phyloP scores from a whole-genome alignment of 176 grass and related monocot genomes.

The Aegilops bicornis region DNA sequence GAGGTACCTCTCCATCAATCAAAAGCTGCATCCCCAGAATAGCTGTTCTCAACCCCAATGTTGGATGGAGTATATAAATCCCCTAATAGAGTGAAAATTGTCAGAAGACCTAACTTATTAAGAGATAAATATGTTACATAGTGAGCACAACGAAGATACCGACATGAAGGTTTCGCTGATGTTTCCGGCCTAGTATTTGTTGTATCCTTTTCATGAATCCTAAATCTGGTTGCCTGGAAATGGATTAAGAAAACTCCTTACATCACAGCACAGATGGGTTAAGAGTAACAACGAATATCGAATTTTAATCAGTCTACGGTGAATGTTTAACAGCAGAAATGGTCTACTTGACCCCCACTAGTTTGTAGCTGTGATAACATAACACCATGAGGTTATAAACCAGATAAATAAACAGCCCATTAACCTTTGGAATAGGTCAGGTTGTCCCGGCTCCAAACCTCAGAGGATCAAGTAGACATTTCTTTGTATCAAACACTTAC shows the following conservation, averaged over 20 bases:
- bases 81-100: slow-evolving; percentile 46
- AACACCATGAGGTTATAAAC: background rate
- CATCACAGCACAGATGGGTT: background rate
- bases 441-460: background rate
- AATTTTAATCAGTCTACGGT: background rate
- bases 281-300: background rate
- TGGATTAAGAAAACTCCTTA: slow-evolving; percentile 21
- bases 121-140: background rate
- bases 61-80: slow-evolving; percentile 93
- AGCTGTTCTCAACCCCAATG: slow-evolving; percentile 88
- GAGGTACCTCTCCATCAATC: slow-evolving; percentile 85
- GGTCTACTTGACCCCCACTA: background rate
- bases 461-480: background rate
- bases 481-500: slow-evolving; percentile 49
- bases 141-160: slow-evolving; percentile 26
- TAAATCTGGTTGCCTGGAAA: slow-evolving; percentile 89
- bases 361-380: background rate
- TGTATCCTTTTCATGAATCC: slow-evolving; percentile 93
- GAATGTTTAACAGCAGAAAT: background rate
- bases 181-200: slow-evolving; percentile 91
- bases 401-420: background rate
- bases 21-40: slow-evolving; percentile 80
- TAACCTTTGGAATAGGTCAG: background rate
- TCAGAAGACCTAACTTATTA: slow-evolving; percentile 19
- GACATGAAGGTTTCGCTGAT: slow-evolving; percentile 88